Evolutionary conservation across 768 basidiomycete genomes (phyloP).

Genomic region (Albatrellus ellisii): DNA sequence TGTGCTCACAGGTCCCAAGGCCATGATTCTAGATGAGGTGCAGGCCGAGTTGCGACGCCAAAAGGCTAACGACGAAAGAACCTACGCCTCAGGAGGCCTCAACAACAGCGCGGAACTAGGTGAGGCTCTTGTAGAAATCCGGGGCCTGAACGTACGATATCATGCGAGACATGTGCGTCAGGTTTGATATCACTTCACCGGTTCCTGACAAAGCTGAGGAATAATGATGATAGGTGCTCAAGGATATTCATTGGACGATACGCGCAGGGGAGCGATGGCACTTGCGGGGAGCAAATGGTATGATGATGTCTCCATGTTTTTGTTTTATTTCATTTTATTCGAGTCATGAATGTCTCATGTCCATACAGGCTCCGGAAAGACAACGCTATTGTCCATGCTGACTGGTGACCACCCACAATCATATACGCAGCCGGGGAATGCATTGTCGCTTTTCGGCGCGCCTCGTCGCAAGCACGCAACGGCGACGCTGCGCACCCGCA

Average conservation of each 20-base stretch:
- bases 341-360: not conserved
- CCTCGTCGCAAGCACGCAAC: conserved; percentile 61
- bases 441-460: conserved; percentile 43
- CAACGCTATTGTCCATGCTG: conserved; percentile 79
- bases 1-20: conserved; percentile 38
- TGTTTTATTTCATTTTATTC: not conserved
- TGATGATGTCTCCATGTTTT: conserved; percentile 3
- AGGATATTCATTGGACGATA: conserved; percentile 73
- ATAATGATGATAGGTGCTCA: conserved; percentile 43
- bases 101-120: conserved; percentile 12
- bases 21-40: conserved; percentile 24
- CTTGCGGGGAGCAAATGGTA: conserved; percentile 81
- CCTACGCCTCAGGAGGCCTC: not conserved
- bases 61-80: not conserved
- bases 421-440: conserved; percentile 48
- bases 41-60: not conserved
- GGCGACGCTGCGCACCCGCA: conserved; percentile 43
- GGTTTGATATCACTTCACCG: not conserved
- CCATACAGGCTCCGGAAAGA: conserved; percentile 77
- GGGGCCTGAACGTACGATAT: conserved; percentile 33
- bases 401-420: conserved; percentile 96
- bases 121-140: conserved; percentile 43
- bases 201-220: no score
- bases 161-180: conserved; percentile 3
- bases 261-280: conserved; percentile 80